These are phyloP conservation scores for Celoporthe dispersa DNA, from an alignment of 2,329 filamentous ascomycete genomes.

Conservation along the genomic window DNA sequence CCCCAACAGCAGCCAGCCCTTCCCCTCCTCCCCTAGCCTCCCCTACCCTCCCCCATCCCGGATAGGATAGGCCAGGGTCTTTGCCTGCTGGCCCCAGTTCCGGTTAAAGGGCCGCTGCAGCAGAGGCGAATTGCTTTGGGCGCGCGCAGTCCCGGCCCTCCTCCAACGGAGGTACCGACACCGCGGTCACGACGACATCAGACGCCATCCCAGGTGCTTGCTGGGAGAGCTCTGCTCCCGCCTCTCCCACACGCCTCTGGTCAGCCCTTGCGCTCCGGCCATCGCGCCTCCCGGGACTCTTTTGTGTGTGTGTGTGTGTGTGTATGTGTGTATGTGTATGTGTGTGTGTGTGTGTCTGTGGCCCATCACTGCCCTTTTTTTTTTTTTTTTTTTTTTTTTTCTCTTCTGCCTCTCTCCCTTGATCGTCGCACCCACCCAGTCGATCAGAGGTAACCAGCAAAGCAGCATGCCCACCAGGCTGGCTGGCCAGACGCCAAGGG, in stretches of 20 bases:
- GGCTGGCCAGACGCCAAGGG: not conserved
- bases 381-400: not conserved
- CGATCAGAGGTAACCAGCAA: not conserved
- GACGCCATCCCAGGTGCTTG: not conserved
- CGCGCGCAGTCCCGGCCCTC: constrained; percentile 15
- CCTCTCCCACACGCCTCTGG: not conserved
- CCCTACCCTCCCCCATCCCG: not conserved
- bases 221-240: not conserved
- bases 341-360: not conserved
- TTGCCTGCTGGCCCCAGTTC: constrained; percentile 15
- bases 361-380: not conserved
- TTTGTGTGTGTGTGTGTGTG: not conserved
- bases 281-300: not conserved
- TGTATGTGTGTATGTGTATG: too few relatives aligned
- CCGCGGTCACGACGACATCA: constrained; percentile 5
- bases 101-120: constrained; percentile 24
- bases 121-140: constrained; percentile 17
- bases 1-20: too few relatives aligned
- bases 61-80: constrained; percentile 3
- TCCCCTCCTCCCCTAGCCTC: not conserved
- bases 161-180: constrained; percentile 15
- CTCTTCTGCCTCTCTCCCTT: too few relatives aligned
- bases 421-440: not conserved
- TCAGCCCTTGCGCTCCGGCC: not conserved
- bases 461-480: not conserved